Conservation (phyloP, 805 yeast genomes). For the Cephaloascus albidus region DNA sequence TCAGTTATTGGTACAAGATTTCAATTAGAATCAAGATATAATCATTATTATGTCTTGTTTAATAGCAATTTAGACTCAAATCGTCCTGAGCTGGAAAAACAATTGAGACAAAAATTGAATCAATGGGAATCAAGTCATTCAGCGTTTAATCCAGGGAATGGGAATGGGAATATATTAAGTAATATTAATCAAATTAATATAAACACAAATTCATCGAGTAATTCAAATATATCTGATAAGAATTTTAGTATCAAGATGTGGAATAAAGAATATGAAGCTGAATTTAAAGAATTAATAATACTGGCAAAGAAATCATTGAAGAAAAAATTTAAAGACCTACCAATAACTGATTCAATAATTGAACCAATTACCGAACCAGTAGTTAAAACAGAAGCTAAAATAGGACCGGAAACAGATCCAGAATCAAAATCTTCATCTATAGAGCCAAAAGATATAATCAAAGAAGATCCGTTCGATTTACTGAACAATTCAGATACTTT, state of each 20-base stretch:
- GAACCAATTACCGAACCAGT: background rate
- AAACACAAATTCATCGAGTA: slow-evolving; percentile 7
- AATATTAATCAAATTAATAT: slow-evolving; percentile 11
- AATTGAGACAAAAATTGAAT: slow-evolving; percentile 43
- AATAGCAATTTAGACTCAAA: slow-evolving; percentile 75
- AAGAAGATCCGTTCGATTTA: too few species aligned
- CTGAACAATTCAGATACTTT: too few species aligned
- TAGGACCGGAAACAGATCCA: background rate
- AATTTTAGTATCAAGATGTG: slow-evolving; percentile 36
- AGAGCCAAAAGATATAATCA: too few species aligned
- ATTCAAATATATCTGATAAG: slow-evolving; percentile 27
- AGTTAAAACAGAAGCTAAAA: background rate
- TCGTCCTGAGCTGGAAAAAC: slow-evolving; percentile 48
- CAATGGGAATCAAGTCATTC: slow-evolving; percentile 51
- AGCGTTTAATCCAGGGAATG: slow-evolving; percentile 11
- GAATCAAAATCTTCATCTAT: background rate
- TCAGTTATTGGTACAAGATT: slow-evolving; percentile 54
- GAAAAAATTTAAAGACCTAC: too few species aligned
- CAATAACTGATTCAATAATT: too few species aligned
- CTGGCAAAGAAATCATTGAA: slow-evolving; percentile 22
- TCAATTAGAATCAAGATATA: slow-evolving; percentile 61
- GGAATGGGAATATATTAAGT: slow-evolving; percentile 11
- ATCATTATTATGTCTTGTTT: slow-evolving; percentile 68
- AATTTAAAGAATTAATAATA: slow-evolving; percentile 25
- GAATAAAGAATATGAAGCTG: slow-evolving; percentile 26